Evolutionary conservation across 1,284 basidiomycete genomes (phyloP).

Genomic region (Boletellus sp.): DNA sequence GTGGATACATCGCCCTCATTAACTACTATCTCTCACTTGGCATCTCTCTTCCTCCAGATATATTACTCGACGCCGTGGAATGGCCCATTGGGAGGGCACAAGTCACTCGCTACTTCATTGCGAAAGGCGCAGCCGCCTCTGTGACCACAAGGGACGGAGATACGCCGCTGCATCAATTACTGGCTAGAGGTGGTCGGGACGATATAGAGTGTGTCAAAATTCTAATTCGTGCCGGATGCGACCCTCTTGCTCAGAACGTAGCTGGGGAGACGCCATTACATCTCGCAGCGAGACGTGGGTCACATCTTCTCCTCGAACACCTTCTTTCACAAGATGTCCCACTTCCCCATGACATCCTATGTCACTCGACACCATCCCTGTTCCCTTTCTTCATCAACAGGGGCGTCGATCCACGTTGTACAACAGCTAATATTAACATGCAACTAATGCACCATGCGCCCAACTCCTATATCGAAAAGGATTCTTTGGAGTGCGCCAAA

Average conservation of each 20-base stretch:
- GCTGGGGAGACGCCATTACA: neutral
- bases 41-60: neutral
- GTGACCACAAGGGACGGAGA: neutral
- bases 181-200: no score
- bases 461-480: neutral
- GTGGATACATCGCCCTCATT: neutral
- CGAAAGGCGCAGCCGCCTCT: neutral
- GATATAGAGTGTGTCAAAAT: neutral
- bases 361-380: neutral
- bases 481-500: neutral
- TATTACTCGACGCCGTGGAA: neutral
- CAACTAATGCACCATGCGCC: neutral
- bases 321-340: neutral
- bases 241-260: neutral
- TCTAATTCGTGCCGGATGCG: neutral
- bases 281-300: neutral
- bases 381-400: neutral
- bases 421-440: neutral
- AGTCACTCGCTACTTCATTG: neutral
- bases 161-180: neutral
- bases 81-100: neutral
- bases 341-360: neutral
- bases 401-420: neutral
- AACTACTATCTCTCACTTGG: slow-evolving; percentile 4
- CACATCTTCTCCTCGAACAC: neutral